Evolutionary conservation across 768 basidiomycete genomes (phyloP).

Genomic region (Pulveroboletus ravenelii): DNA sequence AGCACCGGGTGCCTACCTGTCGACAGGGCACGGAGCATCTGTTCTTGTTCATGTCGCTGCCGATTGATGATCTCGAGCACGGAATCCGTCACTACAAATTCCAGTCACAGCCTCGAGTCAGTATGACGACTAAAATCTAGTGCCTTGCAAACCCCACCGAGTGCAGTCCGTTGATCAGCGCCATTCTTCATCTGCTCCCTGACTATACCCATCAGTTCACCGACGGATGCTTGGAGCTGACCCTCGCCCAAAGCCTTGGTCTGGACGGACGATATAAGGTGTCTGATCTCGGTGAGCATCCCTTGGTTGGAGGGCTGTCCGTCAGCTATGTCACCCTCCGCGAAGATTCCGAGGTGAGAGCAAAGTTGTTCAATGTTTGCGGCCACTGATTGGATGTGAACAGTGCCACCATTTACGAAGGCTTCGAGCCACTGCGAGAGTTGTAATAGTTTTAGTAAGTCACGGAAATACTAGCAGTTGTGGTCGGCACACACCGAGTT

Average conservation of each 20-base stretch:
- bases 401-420: conserved; percentile 73
- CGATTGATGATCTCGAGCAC: conserved; percentile 59
- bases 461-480: not conserved
- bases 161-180: conserved; percentile 37
- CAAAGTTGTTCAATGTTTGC: conserved; percentile 58
- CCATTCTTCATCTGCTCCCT: conserved; percentile 38
- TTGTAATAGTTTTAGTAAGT: not conserved
- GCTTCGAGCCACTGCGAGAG: conserved; percentile 69
- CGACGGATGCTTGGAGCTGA: conserved; percentile 32
- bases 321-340: conserved; percentile 15
- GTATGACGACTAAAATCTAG: conserved; percentile 5
- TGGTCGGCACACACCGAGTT: conserved; percentile 48
- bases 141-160: conserved; percentile 29
- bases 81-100: conserved; percentile 48
- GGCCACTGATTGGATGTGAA: conserved; percentile 62
- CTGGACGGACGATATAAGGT: conserved; percentile 32
- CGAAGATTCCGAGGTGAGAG: conserved; percentile 42
- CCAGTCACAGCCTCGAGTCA: conserved; percentile 4
- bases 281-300: conserved; percentile 34
- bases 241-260: conserved; percentile 29
- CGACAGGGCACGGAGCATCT: conserved; percentile 60
- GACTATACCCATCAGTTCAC: conserved; percentile 35
- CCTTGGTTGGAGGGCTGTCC: conserved; percentile 16
- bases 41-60: conserved; percentile 71
- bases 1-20: conserved; percentile 42